phyloP scores from a whole-genome alignment of 2,329 filamentous ascomycete genomes.

The Tolypocladium capitatum region DNA sequence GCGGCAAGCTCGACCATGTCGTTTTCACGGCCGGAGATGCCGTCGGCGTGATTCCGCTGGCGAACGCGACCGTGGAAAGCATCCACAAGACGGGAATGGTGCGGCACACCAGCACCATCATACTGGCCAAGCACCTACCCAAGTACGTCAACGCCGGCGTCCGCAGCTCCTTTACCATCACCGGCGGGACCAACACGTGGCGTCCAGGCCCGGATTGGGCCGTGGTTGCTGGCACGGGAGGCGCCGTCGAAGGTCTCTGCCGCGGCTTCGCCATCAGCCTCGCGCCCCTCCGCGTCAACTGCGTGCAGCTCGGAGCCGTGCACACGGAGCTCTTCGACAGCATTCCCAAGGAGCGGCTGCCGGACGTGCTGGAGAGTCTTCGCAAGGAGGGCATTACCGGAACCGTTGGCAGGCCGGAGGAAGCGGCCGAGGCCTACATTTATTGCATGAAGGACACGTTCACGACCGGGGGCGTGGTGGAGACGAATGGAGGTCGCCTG shows the following conservation, averaged over 20 bases:
- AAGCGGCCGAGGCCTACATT: conserved; percentile 29
- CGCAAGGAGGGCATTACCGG: conserved; percentile 8
- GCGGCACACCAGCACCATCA: conserved; percentile 34
- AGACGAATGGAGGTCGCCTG: conserved; percentile 11
- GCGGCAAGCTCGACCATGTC: conserved; percentile 42
- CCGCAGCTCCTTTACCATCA: conserved; percentile 39
- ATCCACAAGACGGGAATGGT: conserved; percentile 30
- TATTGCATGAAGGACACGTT: conserved; percentile 29
- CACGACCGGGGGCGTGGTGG: conserved; percentile 19
- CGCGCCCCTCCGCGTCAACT: conserved; percentile 49
- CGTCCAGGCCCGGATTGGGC: conserved; percentile 38
- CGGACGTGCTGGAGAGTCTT: conserved; percentile 4
- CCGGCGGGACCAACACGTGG: conserved; percentile 37
- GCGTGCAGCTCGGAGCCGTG: conserved; percentile 41
- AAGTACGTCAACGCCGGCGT: conserved; percentile 27
- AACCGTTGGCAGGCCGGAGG: conserved; percentile 19
- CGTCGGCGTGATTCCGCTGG: conserved; percentile 21
- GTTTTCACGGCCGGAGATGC: conserved; percentile 42
- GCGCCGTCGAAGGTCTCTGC: conserved; percentile 38
- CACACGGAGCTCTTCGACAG: conserved; percentile 27
- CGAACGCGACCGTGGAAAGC: conserved; percentile 24
- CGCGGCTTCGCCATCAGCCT: conserved; percentile 48
- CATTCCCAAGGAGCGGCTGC: conserved; percentile 6
- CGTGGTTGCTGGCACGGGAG: conserved; percentile 31
- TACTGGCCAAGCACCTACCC: conserved; percentile 36